phyloP scores from a whole-genome alignment of 768 basidiomycete species.

The Mycena rebaudengoi region DNA sequence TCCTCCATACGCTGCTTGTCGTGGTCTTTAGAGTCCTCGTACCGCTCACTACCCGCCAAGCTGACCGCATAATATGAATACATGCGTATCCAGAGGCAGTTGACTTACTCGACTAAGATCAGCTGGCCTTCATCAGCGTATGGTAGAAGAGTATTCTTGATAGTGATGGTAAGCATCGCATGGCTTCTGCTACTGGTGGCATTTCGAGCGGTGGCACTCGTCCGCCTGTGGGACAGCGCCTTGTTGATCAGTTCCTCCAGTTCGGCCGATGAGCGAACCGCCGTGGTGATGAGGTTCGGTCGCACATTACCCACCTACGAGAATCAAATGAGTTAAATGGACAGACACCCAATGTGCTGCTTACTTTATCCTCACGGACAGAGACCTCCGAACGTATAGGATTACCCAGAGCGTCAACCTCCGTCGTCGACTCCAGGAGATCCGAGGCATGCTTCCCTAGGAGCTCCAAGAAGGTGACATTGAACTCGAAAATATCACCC shows the following conservation, averaged over 20 bases:
- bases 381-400: constrained; percentile 36
- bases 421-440: constrained; percentile 33
- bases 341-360: background rate
- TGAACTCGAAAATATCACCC: constrained; percentile 39
- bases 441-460: constrained; percentile 41
- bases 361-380: constrained; percentile 43
- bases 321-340: background rate
- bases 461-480: constrained; percentile 44
- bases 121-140: constrained; percentile 44
- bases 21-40: constrained; percentile 46
- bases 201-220: constrained; percentile 40
- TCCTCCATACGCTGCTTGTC: constrained; percentile 46
- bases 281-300: constrained; percentile 36
- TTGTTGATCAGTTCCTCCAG: constrained; percentile 41
- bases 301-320: constrained; percentile 35
- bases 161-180: constrained; percentile 41
- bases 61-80: constrained; percentile 28
- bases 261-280: constrained; percentile 37
- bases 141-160: constrained; percentile 43
- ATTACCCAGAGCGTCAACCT: constrained; percentile 35
- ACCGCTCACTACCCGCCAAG: constrained; percentile 45
- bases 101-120: constrained; percentile 44
- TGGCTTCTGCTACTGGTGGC: constrained; percentile 43
- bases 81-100: too few relatives aligned
- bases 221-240: constrained; percentile 38